Conservation (phyloP, 2,329 filamentous ascomycete species). For the Lecanicillium sp. region DNA sequence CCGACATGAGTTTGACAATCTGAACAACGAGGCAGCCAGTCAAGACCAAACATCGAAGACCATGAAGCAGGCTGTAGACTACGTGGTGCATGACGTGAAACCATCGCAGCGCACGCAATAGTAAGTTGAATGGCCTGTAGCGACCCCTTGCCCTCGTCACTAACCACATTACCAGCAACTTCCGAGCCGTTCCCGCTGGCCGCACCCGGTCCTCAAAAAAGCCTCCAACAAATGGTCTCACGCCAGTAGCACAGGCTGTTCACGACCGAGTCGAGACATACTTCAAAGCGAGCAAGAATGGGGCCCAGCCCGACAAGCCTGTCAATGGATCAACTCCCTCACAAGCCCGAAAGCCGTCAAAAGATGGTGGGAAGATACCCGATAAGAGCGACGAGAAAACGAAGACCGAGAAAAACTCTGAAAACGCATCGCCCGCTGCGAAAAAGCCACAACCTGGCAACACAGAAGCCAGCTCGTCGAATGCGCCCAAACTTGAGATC, state of each 20-base stretch:
- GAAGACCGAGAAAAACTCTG: background rate
- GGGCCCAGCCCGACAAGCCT: slow-evolving; percentile 13
- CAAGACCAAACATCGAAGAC: slow-evolving; percentile 55
- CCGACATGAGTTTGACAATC: slow-evolving; percentile 52
- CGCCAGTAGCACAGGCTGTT: slow-evolving; percentile 41
- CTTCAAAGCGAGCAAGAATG: slow-evolving; percentile 34
- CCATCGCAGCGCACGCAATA: slow-evolving; percentile 64
- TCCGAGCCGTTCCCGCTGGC: slow-evolving; percentile 29
- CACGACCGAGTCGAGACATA: slow-evolving; percentile 35
- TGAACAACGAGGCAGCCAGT: slow-evolving; percentile 64
- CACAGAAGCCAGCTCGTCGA: slow-evolving; percentile 28
- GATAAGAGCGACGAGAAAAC: slow-evolving; percentile 1
- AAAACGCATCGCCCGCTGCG: background rate
- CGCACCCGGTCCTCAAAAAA: slow-evolving; percentile 20
- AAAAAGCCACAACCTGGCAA: slow-evolving; percentile 11
- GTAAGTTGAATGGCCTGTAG: slow-evolving; percentile 35
- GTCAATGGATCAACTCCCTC: slow-evolving; percentile 10
- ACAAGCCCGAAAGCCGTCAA: slow-evolving; percentile 14
- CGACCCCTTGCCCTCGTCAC: slow-evolving; percentile 11
- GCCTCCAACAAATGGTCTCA: slow-evolving; percentile 36
- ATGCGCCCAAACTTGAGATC: slow-evolving; percentile 40
- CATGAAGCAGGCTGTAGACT: slow-evolving; percentile 64
- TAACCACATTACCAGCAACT: slow-evolving; percentile 44
- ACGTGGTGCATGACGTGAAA: slow-evolving; percentile 69
- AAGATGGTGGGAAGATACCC: background rate